Percentiles rank a stretch among this genome's conserved stretches.
These are phyloP conservation scores for Ceratobasidium sp. DNA, from an alignment of 1,284 basidiomycete genomes.

Conservation along the genomic window DNA sequence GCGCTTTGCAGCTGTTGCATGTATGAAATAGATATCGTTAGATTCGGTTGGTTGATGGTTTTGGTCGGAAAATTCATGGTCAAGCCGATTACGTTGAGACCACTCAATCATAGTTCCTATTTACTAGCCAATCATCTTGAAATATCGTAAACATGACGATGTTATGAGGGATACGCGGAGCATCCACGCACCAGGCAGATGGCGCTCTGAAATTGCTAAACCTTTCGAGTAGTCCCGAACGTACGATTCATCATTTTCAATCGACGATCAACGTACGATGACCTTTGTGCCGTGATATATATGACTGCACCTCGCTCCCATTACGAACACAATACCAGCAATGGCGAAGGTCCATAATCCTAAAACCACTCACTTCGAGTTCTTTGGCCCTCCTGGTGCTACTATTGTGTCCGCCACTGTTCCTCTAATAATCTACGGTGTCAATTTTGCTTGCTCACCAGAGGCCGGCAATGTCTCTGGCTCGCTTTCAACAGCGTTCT, in stretches of 20 bases:
- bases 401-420: conserved; percentile 70
- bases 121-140: no score
- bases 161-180: neutral
- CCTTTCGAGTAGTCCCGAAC: neutral
- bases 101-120: no score
- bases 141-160: neutral
- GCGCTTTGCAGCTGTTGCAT: no score
- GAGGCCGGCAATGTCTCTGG: conserved; percentile 76
- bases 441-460: conserved; percentile 89
- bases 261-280: neutral
- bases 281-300: neutral
- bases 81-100: no score
- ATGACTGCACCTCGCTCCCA: neutral
- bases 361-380: conserved; percentile 37
- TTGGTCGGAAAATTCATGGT: no score
- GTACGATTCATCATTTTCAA: neutral
- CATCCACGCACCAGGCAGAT: no score
- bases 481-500: conserved; percentile 54
- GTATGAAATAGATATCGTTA: no score
- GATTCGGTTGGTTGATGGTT: no score
- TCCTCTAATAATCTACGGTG: conserved; percentile 76
- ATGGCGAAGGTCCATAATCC: conserved; percentile 25
- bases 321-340: neutral
- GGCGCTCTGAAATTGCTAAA: neutral
- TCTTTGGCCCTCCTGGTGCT: conserved; percentile 39